Conservation (phyloP, 2,329 filamentous ascomycete genomes). For the Fusarium torulosum region DNA sequence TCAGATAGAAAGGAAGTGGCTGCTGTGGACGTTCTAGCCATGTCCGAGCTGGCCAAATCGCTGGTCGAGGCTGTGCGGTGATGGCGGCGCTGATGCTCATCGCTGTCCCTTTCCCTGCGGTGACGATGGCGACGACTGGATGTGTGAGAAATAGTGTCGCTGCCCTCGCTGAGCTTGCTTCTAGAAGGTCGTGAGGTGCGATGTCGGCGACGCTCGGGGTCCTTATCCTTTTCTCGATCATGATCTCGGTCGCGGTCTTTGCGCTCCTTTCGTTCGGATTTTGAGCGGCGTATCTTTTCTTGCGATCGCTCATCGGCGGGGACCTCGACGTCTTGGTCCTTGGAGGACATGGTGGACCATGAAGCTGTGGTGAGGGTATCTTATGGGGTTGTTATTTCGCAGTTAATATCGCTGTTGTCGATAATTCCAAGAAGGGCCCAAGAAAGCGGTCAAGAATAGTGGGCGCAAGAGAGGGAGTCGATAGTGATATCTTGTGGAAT, state of each 20-base stretch:
- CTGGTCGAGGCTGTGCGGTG: constrained; percentile 56
- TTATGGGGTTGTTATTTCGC: constrained; percentile 14
- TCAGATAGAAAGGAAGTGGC: constrained; percentile 53
- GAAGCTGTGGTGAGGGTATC: constrained; percentile 22
- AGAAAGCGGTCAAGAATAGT: constrained; percentile 35
- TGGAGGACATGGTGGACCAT: constrained; percentile 57
- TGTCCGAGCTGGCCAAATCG: constrained; percentile 62
- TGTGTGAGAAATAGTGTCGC: constrained; percentile 57
- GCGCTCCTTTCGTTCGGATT: constrained; percentile 56
- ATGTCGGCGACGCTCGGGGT: constrained; percentile 54
- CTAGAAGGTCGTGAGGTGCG: constrained; percentile 58
- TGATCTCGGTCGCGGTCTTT: constrained; percentile 52
- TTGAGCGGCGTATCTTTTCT: constrained; percentile 57
- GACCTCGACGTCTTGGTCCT: constrained; percentile 58
- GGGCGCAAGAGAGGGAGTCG: constrained; percentile 18
- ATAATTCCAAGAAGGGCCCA: constrained; percentile 27
- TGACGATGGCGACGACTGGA: constrained; percentile 52
- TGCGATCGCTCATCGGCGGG: constrained; percentile 53
- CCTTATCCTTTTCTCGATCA: constrained; percentile 52
- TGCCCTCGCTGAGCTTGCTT: constrained; percentile 57
- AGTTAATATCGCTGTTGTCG: constrained; percentile 22
- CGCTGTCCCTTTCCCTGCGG: constrained; percentile 52
- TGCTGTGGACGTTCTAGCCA: constrained; percentile 55
- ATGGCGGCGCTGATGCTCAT: constrained; percentile 50
- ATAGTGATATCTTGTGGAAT: constrained; percentile 8